Conservation (phyloP, 2,329 filamentous ascomycete species). For the Dichotomopilus funicola region DNA sequence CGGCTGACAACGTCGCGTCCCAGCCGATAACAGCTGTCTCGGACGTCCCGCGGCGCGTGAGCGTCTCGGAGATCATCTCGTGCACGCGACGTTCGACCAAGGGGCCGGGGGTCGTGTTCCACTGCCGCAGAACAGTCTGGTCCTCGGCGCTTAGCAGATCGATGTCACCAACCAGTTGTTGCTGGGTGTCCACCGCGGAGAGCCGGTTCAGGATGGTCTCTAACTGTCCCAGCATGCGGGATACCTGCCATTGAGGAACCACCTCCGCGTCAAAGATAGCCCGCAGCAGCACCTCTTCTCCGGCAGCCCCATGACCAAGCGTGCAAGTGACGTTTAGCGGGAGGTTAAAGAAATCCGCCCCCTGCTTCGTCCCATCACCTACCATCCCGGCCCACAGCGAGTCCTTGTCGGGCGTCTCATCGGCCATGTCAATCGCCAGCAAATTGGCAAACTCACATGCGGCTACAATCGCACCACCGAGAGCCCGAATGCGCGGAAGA, state of each 20-base stretch:
- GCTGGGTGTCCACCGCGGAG: conserved; percentile 3
- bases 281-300: conserved; percentile 12
- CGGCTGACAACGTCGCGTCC: conserved; percentile 21
- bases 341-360: conserved; percentile 22
- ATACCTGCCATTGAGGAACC: conserved; percentile 18
- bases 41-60: not conserved
- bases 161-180: not conserved
- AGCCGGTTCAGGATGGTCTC: conserved; percentile 13
- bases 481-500: conserved; percentile 17
- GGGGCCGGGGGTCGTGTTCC: conserved; percentile 19
- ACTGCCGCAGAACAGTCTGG: conserved; percentile 13
- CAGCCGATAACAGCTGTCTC: conserved; percentile 19
- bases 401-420: conserved; percentile 9
- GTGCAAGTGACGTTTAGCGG: conserved; percentile 23
- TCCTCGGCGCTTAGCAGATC: conserved; percentile 17
- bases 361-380: conserved; percentile 16
- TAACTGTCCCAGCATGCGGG: conserved; percentile 19
- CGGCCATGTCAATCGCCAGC: conserved; percentile 17
- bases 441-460: conserved; percentile 23
- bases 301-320: not conserved
- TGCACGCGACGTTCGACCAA: conserved; percentile 16
- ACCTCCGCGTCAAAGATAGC: conserved; percentile 19
- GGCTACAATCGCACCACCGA: conserved; percentile 4
- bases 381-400: conserved; percentile 19
- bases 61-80: conserved; percentile 19